These are phyloP conservation scores for Agrocybe pediades DNA, from an alignment of 768 basidiomycete genomes.

Conservation along the genomic window DNA sequence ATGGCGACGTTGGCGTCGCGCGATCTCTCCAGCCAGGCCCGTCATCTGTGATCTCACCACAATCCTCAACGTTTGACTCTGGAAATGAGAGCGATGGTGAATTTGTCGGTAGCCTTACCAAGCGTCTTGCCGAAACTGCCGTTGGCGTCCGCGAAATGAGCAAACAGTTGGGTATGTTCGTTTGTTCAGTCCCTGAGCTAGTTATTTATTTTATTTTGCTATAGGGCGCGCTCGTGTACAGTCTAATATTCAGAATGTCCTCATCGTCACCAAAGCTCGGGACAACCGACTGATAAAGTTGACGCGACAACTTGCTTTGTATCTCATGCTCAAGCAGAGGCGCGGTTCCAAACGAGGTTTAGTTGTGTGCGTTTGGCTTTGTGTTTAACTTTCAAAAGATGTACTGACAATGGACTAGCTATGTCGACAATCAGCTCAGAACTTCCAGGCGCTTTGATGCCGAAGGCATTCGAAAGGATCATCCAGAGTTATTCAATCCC, in stretches of 20 bases:
- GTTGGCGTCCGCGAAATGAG: constrained; percentile 98
- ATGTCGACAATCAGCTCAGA: constrained; percentile 91
- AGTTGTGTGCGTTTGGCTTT: constrained; percentile 62
- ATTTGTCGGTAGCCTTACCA: constrained; percentile 78
- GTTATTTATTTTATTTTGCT: constrained; percentile 4
- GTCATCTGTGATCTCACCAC: constrained; percentile 12
- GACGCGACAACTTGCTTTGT: constrained; percentile 91
- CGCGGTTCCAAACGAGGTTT: constrained; percentile 71
- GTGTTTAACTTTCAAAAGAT: neutral
- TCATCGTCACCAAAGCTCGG: constrained; percentile 96
- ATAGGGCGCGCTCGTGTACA: constrained; percentile 90
- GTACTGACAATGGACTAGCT: constrained; percentile 45
- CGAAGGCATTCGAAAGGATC: constrained; percentile 78
- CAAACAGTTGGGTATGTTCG: constrained; percentile 85
- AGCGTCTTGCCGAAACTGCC: constrained; percentile 94
- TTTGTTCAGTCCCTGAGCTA: constrained; percentile 6
- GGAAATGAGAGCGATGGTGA: constrained; percentile 45
- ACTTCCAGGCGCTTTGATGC: constrained; percentile 94
- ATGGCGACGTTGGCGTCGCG: constrained; percentile 49
- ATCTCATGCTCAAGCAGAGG: constrained; percentile 89
- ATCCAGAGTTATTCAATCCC: constrained; percentile 88
- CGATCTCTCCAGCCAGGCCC: constrained; percentile 43
- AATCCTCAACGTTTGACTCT: constrained; percentile 17
- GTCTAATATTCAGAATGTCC: constrained; percentile 87
- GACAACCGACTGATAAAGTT: constrained; percentile 96